Percentiles rank a stretch among this genome's conserved stretches.
These are phyloP conservation scores for Saraca asoca DNA, from an alignment of 331 rosid genomes.

Conservation along the genomic window DNA sequence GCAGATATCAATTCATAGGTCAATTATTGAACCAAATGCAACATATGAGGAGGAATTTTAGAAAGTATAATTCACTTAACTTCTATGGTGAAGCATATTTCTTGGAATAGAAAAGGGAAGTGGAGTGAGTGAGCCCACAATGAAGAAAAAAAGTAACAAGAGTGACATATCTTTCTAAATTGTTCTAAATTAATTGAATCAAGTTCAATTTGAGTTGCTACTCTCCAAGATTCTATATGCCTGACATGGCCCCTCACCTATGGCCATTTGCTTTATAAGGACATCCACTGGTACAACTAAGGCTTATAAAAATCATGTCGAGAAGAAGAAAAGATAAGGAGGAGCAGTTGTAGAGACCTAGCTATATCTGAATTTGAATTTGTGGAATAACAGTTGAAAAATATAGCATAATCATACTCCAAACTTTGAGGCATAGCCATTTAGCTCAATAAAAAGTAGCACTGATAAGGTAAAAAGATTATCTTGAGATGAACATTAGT, in stretches of 20 bases:
- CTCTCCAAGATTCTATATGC: slow-evolving; percentile 47
- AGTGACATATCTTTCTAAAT: background rate
- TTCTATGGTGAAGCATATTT: slow-evolving; percentile 34
- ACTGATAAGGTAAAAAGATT: slow-evolving; percentile 36
- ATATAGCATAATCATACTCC: slow-evolving; percentile 31
- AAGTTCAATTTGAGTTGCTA: slow-evolving; percentile 34
- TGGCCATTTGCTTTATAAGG: slow-evolving; percentile 47
- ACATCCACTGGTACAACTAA: slow-evolving; percentile 41
- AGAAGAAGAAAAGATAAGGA: slow-evolving; percentile 29
- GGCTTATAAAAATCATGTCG: slow-evolving; percentile 39
- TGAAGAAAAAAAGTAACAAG: too few relatives aligned
- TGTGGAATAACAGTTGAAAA: slow-evolving; percentile 1
- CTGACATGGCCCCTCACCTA: slow-evolving; percentile 7
- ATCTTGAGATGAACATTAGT: slow-evolving; percentile 26
- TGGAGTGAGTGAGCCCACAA: slow-evolving; percentile 17
- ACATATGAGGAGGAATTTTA: too few relatives aligned
- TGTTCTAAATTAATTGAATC: slow-evolving; percentile 46
- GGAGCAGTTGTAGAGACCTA: slow-evolving; percentile 15
- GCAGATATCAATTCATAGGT: too few relatives aligned
- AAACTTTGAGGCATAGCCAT: slow-evolving; percentile 12
- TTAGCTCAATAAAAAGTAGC: slow-evolving; percentile 22
- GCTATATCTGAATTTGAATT: slow-evolving; percentile 29
- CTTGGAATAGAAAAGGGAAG: slow-evolving; percentile 41
- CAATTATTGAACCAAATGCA: too few relatives aligned
- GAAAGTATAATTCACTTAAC: slow-evolving; percentile 30